Evolutionary conservation across 1,139 yeast species (phyloP).

Genomic region (Kurtzmaniella quercitrusa): DNA sequence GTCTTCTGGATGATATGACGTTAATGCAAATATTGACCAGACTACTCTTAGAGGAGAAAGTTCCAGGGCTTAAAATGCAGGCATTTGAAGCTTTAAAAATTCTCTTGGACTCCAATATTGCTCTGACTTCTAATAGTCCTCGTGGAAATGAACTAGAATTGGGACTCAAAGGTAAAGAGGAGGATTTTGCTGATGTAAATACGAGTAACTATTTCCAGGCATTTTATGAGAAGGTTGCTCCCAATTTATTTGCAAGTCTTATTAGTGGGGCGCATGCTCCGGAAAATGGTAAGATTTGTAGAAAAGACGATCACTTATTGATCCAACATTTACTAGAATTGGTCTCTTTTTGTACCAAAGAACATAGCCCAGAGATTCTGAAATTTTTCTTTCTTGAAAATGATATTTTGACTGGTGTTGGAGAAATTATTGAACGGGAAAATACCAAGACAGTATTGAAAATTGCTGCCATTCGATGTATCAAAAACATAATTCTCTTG

Average conservation of each 20-base stretch:
- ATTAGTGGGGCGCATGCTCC: slow-evolving; percentile 18
- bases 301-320: slow-evolving; percentile 37
- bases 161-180: slow-evolving; percentile 11
- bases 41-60: slow-evolving; percentile 58
- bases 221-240: slow-evolving; percentile 63
- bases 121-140: slow-evolving; percentile 12
- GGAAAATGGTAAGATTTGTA: slow-evolving; percentile 10
- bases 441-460: slow-evolving; percentile 45
- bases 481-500: slow-evolving; percentile 53
- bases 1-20: slow-evolving; percentile 55
- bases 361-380: slow-evolving; percentile 54
- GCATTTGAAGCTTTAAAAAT: slow-evolving; percentile 79
- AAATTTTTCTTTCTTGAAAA: slow-evolving; percentile 59
- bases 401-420: slow-evolving; percentile 50
- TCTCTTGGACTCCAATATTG: slow-evolving; percentile 58
- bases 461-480: slow-evolving; percentile 61
- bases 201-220: slow-evolving; percentile 51
- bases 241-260: slow-evolving; percentile 50
- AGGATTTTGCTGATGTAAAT: slow-evolving; percentile 36
- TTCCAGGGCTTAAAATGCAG: slow-evolving; percentile 74
- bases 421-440: slow-evolving; percentile 36
- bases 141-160: slow-evolving; percentile 12
- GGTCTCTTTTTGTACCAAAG: slow-evolving; percentile 59
- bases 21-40: slow-evolving; percentile 57
- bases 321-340: slow-evolving; percentile 68